Evolutionary conservation across 1,284 basidiomycete genomes (phyloP).

Genomic region (Ganoderma leucocontextum): DNA sequence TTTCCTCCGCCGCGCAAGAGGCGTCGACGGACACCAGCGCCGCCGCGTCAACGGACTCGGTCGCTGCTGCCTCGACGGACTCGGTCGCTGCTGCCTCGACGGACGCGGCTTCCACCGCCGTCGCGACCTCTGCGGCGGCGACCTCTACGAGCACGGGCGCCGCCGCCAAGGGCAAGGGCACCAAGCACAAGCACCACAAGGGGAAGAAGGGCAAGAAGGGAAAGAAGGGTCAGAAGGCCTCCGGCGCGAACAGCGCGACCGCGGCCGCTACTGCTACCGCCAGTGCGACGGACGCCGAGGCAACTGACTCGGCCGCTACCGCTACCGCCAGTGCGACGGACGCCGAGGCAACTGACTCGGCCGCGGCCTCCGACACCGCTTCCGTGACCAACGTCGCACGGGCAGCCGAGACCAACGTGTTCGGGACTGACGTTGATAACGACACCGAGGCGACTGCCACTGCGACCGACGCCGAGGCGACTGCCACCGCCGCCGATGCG

Average conservation of each 20-base stretch:
- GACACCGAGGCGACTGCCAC: not conserved
- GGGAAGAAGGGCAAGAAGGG: not conserved
- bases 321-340: not conserved
- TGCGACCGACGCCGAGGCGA: not conserved
- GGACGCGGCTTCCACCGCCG: not conserved
- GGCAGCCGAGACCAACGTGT: not conserved
- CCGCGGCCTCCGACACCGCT: not conserved
- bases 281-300: not conserved
- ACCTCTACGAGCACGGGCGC: not conserved
- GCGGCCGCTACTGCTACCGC: not conserved
- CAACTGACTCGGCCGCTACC: conserved; percentile 7
- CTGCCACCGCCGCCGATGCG: conserved; percentile 1
- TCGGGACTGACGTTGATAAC: not conserved
- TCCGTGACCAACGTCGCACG: not conserved
- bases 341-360: conserved; percentile 13
- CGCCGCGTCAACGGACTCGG: no score
- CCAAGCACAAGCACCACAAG: not conserved
- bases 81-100: not conserved
- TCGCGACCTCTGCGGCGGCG: not conserved
- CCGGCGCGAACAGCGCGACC: not conserved
- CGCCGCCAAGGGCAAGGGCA: not conserved
- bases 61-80: conserved; percentile 2
- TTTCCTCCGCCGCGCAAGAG: conserved; percentile 6
- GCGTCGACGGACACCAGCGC: not conserved
- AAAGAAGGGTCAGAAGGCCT: no score